Conservation (phyloP, 2,329 filamentous ascomycete genomes). For the Huntiella moniliformis region DNA sequence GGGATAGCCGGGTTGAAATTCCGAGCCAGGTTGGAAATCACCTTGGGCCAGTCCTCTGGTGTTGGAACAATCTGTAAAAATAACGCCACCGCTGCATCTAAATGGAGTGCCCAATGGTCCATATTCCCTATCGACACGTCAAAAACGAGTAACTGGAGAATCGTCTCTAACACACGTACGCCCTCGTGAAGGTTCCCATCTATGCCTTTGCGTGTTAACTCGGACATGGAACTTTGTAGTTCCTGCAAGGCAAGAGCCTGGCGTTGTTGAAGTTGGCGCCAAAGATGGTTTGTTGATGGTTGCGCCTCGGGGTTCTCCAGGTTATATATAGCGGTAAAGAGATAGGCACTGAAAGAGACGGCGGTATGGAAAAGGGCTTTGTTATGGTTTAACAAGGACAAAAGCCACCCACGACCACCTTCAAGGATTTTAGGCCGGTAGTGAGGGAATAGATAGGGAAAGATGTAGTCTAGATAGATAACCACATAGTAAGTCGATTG, state of each 20-base stretch:
- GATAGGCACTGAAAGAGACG: slow-evolving; percentile 37
- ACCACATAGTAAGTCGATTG: slow-evolving; percentile 26
- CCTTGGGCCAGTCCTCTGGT: slow-evolving; percentile 21
- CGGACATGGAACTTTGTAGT: slow-evolving; percentile 24
- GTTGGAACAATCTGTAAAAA: slow-evolving; percentile 27
- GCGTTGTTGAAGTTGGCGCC: slow-evolving; percentile 24
- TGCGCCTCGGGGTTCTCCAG: slow-evolving; percentile 15
- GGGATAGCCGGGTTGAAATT: slow-evolving; percentile 20
- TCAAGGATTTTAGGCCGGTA: slow-evolving; percentile 36
- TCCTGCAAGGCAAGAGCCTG: slow-evolving; percentile 26
- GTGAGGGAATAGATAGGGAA: slow-evolving; percentile 44
- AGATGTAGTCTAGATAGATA: slow-evolving; percentile 42
- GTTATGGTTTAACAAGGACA: slow-evolving; percentile 37
- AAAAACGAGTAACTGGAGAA: slow-evolving; percentile 35
- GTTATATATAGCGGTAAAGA: slow-evolving; percentile 27
- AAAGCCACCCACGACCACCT: slow-evolving; percentile 41
- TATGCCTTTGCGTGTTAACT: slow-evolving; percentile 18
- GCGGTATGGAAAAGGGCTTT: slow-evolving; percentile 38
- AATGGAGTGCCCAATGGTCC: slow-evolving; percentile 31
- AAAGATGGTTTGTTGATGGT: slow-evolving; percentile 20
- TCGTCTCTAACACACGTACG: slow-evolving; percentile 28
- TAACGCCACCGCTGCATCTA: slow-evolving; percentile 29
- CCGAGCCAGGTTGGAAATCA: slow-evolving; percentile 18
- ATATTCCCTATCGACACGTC: slow-evolving; percentile 28
- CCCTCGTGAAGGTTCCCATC: slow-evolving; percentile 18